phyloP scores from a whole-genome alignment of 768 basidiomycete species.

The Leccinellum albellum region DNA sequence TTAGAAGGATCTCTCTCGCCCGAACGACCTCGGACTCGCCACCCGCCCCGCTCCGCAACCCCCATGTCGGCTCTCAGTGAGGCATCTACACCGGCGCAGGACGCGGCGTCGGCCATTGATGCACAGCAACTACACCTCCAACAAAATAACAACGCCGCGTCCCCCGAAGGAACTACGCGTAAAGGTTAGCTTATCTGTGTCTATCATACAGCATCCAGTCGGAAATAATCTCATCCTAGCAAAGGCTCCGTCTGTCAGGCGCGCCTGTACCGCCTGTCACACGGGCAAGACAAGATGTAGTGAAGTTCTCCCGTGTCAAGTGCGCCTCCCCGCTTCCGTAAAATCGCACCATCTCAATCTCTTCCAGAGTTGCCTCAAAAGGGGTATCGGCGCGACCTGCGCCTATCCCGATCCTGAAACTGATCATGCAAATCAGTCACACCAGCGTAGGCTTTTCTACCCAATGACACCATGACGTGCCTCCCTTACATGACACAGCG shows the following conservation, averaged over 20 bases:
- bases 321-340: conserved; percentile 25
- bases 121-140: conserved; percentile 47
- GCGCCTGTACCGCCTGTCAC: conserved; percentile 79
- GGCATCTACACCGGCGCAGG: conserved; percentile 64
- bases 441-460: conserved; percentile 21
- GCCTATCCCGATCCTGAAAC: conserved; percentile 78
- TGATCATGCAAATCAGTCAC: conserved; percentile 38
- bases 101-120: conserved; percentile 60
- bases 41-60: conserved; percentile 40
- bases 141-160: conserved; percentile 33
- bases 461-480: neutral
- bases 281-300: conserved; percentile 81
- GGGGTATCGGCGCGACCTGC: conserved; percentile 66
- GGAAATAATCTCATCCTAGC: conserved; percentile 38
- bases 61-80: conserved; percentile 75
- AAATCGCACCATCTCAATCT: conserved; percentile 8
- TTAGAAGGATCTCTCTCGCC: conserved; percentile 24
- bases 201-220: conserved; percentile 7
- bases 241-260: conserved; percentile 76
- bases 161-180: conserved; percentile 36
- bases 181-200: conserved; percentile 51
- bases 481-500: conserved; percentile 19
- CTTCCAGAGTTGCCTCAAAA: conserved; percentile 73
- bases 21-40: conserved; percentile 28
- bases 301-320: conserved; percentile 80